phyloP scores from a whole-genome alignment of 2,329 filamentous ascomycete genomes.

The Trichoderma oligosporum region DNA sequence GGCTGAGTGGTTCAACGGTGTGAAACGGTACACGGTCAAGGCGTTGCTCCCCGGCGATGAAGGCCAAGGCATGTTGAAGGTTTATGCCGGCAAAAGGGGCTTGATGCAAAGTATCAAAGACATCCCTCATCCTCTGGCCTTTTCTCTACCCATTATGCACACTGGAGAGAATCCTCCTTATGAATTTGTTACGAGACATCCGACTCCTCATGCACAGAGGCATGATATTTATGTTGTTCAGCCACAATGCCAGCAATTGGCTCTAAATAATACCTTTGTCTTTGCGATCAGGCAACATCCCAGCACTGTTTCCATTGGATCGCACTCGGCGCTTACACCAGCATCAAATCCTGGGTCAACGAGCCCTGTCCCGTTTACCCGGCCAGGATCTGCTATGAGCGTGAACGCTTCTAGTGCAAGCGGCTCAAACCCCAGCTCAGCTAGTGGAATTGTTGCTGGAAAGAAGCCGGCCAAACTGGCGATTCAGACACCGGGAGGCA shows the following conservation, averaged over 20 bases:
- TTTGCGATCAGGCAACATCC: slow-evolving; percentile 94
- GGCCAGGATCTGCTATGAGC: slow-evolving; percentile 62
- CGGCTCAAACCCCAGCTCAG: slow-evolving; percentile 54
- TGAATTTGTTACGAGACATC: slow-evolving; percentile 88
- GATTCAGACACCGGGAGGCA: slow-evolving; percentile 89
- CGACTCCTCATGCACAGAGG: slow-evolving; percentile 93
- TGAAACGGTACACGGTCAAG: slow-evolving; percentile 91
- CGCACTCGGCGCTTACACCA: slow-evolving; percentile 40
- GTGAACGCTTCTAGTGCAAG: slow-evolving; percentile 57
- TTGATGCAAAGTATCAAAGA: slow-evolving; percentile 97
- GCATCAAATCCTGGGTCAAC: slow-evolving; percentile 46
- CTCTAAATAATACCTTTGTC: slow-evolving; percentile 95
- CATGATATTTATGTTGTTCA: slow-evolving; percentile 97
- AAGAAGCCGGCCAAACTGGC: slow-evolving; percentile 93
- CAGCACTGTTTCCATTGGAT: slow-evolving; percentile 44
- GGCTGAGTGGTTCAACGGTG: slow-evolving; percentile 81
- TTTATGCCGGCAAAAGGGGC: slow-evolving; percentile 91
- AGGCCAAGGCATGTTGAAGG: slow-evolving; percentile 78
- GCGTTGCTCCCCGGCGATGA: slow-evolving; percentile 88
- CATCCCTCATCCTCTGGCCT: slow-evolving; percentile 86
- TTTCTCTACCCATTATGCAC: slow-evolving; percentile 86
- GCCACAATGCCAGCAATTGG: slow-evolving; percentile 83
- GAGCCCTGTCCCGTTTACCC: slow-evolving; percentile 58
- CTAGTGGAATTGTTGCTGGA: slow-evolving; percentile 50
- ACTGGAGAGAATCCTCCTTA: slow-evolving; percentile 90